A percentile compares a stretch with the other conserved stretches of the same genome.
Conservation (phyloP, 768 basidiomycete species). For the Udeniomyces megalosporus region DNA sequence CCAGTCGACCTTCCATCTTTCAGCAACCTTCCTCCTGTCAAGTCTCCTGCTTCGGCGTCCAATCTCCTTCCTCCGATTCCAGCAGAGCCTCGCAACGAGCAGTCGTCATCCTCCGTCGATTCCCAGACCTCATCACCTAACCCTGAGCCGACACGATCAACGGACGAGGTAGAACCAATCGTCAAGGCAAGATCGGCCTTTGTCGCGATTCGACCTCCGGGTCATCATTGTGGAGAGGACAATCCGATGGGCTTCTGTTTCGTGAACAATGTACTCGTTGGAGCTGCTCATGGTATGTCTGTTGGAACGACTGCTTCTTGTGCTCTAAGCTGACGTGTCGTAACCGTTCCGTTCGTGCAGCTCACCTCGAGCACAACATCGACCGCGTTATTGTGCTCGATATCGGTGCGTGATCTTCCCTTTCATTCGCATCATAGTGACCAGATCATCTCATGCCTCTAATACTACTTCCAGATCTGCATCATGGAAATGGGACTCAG, state of each 20-base stretch:
- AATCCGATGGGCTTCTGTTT: constrained; percentile 88
- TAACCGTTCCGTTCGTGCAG: no score
- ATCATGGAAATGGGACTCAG: constrained; percentile 80
- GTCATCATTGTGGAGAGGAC: constrained; percentile 86
- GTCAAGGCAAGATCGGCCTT: constrained; percentile 38
- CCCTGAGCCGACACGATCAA: not conserved
- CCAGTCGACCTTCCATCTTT: not conserved
- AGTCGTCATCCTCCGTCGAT: not conserved
- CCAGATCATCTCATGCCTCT: no score
- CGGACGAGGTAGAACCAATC: no score
- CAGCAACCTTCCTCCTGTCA: not conserved
- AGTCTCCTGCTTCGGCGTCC: not conserved
- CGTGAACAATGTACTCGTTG: constrained; percentile 81
- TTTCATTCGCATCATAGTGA: no score
- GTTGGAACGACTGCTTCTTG: not conserved
- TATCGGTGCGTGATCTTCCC: constrained; percentile 42
- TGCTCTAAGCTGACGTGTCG: not conserved
- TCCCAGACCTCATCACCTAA: not conserved
- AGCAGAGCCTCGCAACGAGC: not conserved
- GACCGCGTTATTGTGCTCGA: constrained; percentile 73
- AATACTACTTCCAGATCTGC: constrained; percentile 1
- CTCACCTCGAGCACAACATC: constrained; percentile 61
- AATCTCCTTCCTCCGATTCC: not conserved
- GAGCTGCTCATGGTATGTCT: constrained; percentile 65
- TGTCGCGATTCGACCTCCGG: constrained; percentile 73